Base-by-base conservation (phyloP, 1,284 basidiomycete genomes). In the Gymnopus androsaceus region DNA sequence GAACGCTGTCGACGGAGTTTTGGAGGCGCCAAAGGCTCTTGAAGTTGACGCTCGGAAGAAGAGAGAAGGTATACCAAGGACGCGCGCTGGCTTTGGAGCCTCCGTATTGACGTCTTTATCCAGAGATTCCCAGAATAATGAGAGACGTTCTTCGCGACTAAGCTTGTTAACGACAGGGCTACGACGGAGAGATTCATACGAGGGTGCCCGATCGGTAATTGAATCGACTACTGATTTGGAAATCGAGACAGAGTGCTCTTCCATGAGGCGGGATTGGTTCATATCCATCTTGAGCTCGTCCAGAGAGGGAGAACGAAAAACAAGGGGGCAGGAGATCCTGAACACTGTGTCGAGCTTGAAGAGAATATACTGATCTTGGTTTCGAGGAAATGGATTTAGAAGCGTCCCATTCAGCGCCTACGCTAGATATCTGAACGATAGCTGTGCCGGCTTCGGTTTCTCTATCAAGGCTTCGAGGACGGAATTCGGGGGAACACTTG, bases 1-100 rank as follows among this genome's bases (percentile, higher is more conserved):
- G 69, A 72, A 9, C 64, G 64, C 37, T 71, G 64, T 55, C 72
- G 71, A 36, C 68, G 64, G 12, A 70, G 63, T 51, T 66, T 71
- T 37, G 62, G 58, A 34, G 59, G 63, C 41, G 51, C 12, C 3
- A 30, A 21, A 38, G 47, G 33, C 28, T 37, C 34, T 11, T 28
- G 48, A 15, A 28, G 19, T 33, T 47, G 42, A 25, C 12, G 17
- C 23, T 38, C 49, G 19, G 34, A 40, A 19, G 17, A 19, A 47
- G 37, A n/a, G 9, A 25, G 11, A 27, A 21, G 14, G n/a, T 6
- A 42, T 51, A 17, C 47, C 47, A 11, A 50, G 27, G 14, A 49
- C 37, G 30, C 48, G 34, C 25, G 38, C 55, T 7, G 28, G 33
- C 27, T 55, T 52, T 4, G 57, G 42, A 8, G 40, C 19, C 25